A percentile compares a stretch with the other conserved stretches of the same genome.
These are phyloP conservation scores for Pseudomonodictys pantanalensis DNA, from an alignment of 495 filamentous ascomycete species.

Conservation along the genomic window DNA sequence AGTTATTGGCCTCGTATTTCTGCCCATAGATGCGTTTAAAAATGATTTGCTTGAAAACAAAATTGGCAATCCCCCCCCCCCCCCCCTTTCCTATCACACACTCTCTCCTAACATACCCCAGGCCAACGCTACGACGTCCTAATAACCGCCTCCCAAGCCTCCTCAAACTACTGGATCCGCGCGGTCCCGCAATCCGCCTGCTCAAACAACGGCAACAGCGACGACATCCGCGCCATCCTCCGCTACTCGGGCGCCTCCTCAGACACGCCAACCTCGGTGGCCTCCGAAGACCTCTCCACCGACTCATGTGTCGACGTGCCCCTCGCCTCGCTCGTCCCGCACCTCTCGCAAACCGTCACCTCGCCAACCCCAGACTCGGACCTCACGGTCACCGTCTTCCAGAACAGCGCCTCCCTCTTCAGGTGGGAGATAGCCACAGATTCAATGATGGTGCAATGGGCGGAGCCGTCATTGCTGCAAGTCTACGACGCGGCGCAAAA, in stretches of 20 bases:
- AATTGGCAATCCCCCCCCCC: too few relatives aligned
- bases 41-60: too few relatives aligned
- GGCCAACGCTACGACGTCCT: slow-evolving; percentile 45
- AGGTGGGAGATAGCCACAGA: slow-evolving; percentile 36
- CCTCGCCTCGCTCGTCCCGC: slow-evolving; percentile 10
- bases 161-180: slow-evolving; percentile 41
- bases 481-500: too few relatives aligned
- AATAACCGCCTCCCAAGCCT: slow-evolving; percentile 37
- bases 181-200: slow-evolving; percentile 17
- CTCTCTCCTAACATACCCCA: slow-evolving; percentile 1
- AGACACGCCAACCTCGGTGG: slow-evolving; percentile 27
- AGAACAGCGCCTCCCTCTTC: slow-evolving; percentile 21
- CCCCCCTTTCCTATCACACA: too few relatives aligned
- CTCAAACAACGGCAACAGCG: slow-evolving; percentile 27
- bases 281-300: slow-evolving; percentile 8
- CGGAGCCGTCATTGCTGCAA: slow-evolving; percentile 34
- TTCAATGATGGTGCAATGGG: slow-evolving; percentile 35
- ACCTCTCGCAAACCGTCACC: slow-evolving; percentile 10
- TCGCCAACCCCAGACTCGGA: slow-evolving; percentile 7
- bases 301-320: slow-evolving; percentile 31
- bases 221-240: slow-evolving; percentile 35
- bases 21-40: too few relatives aligned
- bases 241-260: slow-evolving; percentile 31
- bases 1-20: too few relatives aligned
- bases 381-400: neutral